phyloP scores from a whole-genome alignment of 139 green algal genomes.

The Parachlorella kessleri region DNA sequence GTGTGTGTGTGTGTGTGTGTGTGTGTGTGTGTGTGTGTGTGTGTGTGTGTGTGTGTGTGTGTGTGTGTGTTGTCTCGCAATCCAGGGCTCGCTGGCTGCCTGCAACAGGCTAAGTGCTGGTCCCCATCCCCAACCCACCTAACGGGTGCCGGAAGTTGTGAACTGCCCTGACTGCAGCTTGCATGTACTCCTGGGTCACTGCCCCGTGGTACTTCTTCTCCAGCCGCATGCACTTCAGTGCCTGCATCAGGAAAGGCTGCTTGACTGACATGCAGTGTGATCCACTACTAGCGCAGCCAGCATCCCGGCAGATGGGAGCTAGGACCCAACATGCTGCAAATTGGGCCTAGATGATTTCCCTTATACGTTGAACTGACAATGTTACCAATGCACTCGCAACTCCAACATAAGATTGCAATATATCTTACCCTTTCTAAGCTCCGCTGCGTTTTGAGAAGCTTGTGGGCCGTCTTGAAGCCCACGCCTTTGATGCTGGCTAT shows the following conservation, averaged over 20 bases:
- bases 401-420: too few relatives aligned
- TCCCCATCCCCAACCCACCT: not conserved
- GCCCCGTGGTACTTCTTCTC: not conserved
- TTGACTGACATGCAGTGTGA: not conserved
- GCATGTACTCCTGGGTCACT: conserved; percentile 12
- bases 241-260: not conserved
- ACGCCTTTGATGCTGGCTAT: conserved; percentile 77
- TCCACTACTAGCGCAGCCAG: not conserved
- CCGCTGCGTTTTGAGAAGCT: conserved; percentile 65
- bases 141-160: conserved; percentile 16
- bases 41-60: too few relatives aligned
- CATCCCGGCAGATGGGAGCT: not conserved
- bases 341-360: not conserved
- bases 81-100: too few relatives aligned
- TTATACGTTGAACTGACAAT: not conserved
- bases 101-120: too few relatives aligned
- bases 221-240: not conserved
- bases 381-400: too few relatives aligned
- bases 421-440: conserved; percentile 69
- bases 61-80: too few relatives aligned
- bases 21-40: too few relatives aligned
- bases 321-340: not conserved
- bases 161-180: not conserved
- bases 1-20: too few relatives aligned
- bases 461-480: conserved; percentile 92